Conservation (phyloP, 1,139 yeast genomes). For the Petasospora fabianii region DNA sequence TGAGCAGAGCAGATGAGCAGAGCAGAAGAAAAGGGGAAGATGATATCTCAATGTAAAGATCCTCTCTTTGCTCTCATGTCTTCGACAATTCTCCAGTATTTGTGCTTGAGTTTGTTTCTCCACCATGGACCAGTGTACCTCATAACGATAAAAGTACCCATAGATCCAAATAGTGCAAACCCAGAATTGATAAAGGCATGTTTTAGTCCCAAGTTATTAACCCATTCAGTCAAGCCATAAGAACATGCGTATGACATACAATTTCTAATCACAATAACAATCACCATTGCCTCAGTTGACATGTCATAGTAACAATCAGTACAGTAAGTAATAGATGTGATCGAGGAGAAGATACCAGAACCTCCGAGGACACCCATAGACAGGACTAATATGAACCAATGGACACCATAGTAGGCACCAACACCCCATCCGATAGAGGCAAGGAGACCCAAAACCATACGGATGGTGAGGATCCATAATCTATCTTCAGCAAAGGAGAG, state of each 20-base stretch:
- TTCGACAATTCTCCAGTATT: conserved; percentile 35
- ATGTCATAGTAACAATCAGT: conserved; percentile 51
- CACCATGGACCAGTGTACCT: conserved; percentile 34
- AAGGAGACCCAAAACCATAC: conserved; percentile 35
- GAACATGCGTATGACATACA: conserved; percentile 43
- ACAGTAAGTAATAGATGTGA: conserved; percentile 47
- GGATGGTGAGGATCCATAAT: conserved; percentile 34
- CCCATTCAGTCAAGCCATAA: conserved; percentile 48
- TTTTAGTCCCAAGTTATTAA: conserved; percentile 39
- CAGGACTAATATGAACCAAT: conserved; percentile 51
- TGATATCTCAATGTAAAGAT: conserved; percentile 6
- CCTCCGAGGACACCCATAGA: conserved; percentile 55
- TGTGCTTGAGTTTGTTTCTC: conserved; percentile 32
- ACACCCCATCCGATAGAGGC: conserved; percentile 40
- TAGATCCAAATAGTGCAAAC: conserved; percentile 38
- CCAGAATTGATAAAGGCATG: conserved; percentile 43
- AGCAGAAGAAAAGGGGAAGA: no score
- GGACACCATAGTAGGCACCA: conserved; percentile 37
- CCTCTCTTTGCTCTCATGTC: conserved; percentile 26
- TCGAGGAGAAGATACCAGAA: conserved; percentile 44
- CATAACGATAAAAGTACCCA: conserved; percentile 39
- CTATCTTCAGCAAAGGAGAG: conserved; percentile 39
- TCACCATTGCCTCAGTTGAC: conserved; percentile 51
- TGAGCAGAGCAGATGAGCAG: no score
- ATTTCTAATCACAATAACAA: conserved; percentile 34